These are phyloP conservation scores for Raddia distichophylla DNA, from an alignment of 176 grass and related monocot genomes.

Conservation along the genomic window DNA sequence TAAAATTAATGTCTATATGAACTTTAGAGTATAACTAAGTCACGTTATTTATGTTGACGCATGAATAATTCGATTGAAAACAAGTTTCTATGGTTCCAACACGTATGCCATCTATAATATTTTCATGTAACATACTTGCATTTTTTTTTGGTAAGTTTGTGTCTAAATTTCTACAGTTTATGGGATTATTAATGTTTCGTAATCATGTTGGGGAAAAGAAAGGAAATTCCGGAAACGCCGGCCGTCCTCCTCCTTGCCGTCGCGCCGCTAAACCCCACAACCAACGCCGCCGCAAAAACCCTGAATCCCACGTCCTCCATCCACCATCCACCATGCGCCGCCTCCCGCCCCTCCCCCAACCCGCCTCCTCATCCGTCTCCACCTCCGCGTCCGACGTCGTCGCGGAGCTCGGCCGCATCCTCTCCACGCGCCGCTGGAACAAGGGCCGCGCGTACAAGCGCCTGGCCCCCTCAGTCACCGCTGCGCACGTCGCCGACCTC, in stretches of 20 bases:
- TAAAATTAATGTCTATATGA: too few relatives aligned
- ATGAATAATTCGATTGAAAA: too few relatives aligned
- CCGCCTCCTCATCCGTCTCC: not conserved
- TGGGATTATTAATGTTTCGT: too few relatives aligned
- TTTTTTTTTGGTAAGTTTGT: too few relatives aligned
- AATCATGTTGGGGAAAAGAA: not conserved
- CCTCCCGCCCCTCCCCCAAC: slow-evolving; percentile 31
- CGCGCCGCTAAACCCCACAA: slow-evolving; percentile 25
- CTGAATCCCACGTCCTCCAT: slow-evolving; percentile 36
- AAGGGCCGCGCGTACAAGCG: slow-evolving; percentile 47
- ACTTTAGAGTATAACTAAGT: too few relatives aligned
- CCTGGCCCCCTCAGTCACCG: slow-evolving; percentile 57
- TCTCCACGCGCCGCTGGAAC: slow-evolving; percentile 65
- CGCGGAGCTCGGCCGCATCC: slow-evolving; percentile 52
- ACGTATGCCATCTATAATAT: too few relatives aligned
- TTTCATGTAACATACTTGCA: too few relatives aligned
- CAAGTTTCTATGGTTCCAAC: too few relatives aligned
- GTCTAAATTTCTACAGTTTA: too few relatives aligned
- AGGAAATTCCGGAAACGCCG: not conserved
- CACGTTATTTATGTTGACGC: too few relatives aligned
- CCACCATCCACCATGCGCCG: slow-evolving; percentile 52
- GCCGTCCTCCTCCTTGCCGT: slow-evolving; percentile 16
- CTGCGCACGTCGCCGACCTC: slow-evolving; percentile 59
- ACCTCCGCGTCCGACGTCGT: slow-evolving; percentile 38
- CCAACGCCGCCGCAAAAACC: slow-evolving; percentile 43